Evolutionary conservation across 768 basidiomycete species (phyloP).

Genomic region (Russula vinacea): DNA sequence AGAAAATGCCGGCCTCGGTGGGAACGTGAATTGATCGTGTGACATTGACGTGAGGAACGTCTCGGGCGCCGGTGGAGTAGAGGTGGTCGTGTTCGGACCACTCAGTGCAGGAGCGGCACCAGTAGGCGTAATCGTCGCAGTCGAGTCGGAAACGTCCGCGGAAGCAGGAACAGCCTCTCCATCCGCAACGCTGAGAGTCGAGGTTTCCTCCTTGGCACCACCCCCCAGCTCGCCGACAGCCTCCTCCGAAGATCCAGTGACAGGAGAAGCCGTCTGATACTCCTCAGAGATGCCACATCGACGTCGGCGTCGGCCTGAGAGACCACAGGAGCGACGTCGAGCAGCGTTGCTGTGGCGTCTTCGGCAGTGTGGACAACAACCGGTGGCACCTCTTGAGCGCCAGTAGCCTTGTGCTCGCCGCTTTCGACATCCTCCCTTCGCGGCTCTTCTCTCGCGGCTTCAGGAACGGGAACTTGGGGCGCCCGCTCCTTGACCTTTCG

Average conservation of each 20-base stretch:
- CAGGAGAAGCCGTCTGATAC: not conserved
- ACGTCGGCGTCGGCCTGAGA: slow-evolving; percentile 1
- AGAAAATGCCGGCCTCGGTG: slow-evolving; percentile 9
- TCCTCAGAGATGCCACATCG: slow-evolving; percentile 7
- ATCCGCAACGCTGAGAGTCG: not conserved
- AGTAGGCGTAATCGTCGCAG: not conserved
- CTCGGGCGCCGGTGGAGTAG: not conserved
- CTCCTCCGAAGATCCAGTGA: not conserved
- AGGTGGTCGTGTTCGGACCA: not conserved
- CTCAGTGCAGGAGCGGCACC: not conserved
- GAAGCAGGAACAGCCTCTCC: not conserved
- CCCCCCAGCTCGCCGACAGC: not conserved
- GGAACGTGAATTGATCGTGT: slow-evolving; percentile 22
- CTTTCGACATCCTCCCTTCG: not conserved
- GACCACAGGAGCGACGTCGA: not conserved
- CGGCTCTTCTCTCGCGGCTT: not conserved
- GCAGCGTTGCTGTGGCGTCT: not conserved
- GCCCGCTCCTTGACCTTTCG: slow-evolving; percentile 6
- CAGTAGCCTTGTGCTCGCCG: not conserved
- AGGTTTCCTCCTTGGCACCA: not conserved
- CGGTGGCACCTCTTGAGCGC: not conserved
- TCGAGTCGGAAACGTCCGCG: slow-evolving; percentile 7
- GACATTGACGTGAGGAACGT: slow-evolving; percentile 16
- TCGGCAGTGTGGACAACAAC: not conserved
- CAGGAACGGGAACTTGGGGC: not conserved